A percentile compares a stretch with the other conserved stretches of the same genome.
phyloP scores from a whole-genome alignment of 2,329 filamentous ascomycete species.

The Neurospora crassa region DNA sequence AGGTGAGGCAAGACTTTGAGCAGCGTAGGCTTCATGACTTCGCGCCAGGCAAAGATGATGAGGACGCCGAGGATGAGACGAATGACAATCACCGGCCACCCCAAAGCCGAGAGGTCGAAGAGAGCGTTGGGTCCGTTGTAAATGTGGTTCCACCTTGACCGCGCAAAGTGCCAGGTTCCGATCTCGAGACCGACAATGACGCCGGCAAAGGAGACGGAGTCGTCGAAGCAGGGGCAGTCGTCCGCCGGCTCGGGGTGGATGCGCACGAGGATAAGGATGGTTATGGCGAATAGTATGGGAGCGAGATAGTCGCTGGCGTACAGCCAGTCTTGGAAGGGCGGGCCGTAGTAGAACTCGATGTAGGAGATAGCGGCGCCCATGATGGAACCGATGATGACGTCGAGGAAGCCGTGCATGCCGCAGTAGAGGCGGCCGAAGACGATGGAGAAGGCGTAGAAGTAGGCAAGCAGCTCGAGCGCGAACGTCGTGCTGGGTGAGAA shows the following conservation, averaged over 20 bases:
- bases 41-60: slow-evolving; percentile 82
- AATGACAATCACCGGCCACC: slow-evolving; percentile 50
- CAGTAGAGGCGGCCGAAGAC: slow-evolving; percentile 89
- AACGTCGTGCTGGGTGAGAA: slow-evolving; percentile 49
- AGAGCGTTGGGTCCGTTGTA: slow-evolving; percentile 40
- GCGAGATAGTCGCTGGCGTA: slow-evolving; percentile 54
- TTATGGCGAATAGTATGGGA: slow-evolving; percentile 51
- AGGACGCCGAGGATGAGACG: slow-evolving; percentile 73
- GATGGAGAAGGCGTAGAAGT: slow-evolving; percentile 83
- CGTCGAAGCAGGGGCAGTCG: slow-evolving; percentile 94
- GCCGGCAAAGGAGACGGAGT: slow-evolving; percentile 86
- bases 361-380: slow-evolving; percentile 60
- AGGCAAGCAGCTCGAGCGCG: slow-evolving; percentile 58
- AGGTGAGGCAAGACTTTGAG: slow-evolving; percentile 72
- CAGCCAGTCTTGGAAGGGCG: slow-evolving; percentile 61
- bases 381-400: slow-evolving; percentile 72
- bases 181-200: slow-evolving; percentile 78
- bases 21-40: slow-evolving; percentile 75
- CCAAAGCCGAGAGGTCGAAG: slow-evolving; percentile 57
- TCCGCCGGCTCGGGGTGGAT: slow-evolving; percentile 94
- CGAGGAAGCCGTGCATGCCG: slow-evolving; percentile 96
- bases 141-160: slow-evolving; percentile 37
- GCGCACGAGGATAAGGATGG: slow-evolving; percentile 68
- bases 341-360: slow-evolving; percentile 50
- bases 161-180: slow-evolving; percentile 73